Evolutionary conservation across 495 filamentous ascomycete genomes (phyloP).

Genomic region (Penicillium waksmanii): DNA sequence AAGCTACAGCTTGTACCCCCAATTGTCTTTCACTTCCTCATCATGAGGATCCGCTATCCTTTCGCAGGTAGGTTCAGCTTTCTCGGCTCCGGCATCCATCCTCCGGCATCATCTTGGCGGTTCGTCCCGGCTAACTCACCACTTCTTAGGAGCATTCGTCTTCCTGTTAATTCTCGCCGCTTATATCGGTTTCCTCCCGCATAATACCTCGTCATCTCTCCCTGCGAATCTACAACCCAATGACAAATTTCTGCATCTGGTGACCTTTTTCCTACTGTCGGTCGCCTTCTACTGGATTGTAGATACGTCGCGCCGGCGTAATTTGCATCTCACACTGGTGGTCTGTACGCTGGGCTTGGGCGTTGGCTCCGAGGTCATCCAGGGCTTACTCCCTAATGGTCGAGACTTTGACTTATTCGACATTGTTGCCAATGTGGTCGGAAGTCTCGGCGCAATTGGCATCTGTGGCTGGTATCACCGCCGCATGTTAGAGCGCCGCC

Average conservation of each 20-base stretch:
- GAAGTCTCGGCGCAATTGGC: conserved; percentile 69
- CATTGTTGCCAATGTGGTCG: conserved; percentile 84
- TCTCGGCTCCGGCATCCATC: background rate
- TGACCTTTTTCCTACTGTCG: conserved; percentile 89
- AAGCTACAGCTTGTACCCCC: background rate
- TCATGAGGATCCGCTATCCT: conserved; percentile 71
- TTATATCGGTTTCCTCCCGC: conserved; percentile 74
- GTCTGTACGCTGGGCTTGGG: conserved; percentile 75
- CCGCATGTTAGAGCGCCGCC: conserved; percentile 89
- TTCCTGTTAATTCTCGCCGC: conserved; percentile 73
- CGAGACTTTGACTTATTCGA: conserved; percentile 84
- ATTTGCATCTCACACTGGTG: conserved; percentile 80
- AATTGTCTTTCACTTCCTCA: conserved; percentile 19
- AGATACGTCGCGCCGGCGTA: conserved; percentile 84
- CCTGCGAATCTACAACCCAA: conserved; percentile 70
- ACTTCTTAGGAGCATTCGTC: conserved; percentile 65
- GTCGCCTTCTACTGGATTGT: conserved; percentile 94
- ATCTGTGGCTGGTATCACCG: conserved; percentile 90
- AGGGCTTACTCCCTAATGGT: conserved; percentile 78
- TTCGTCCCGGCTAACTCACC: conserved; percentile 15
- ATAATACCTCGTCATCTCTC: conserved; percentile 61
- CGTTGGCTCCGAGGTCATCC: conserved; percentile 83
- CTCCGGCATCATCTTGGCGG: conserved; percentile 13
- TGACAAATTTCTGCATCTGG: conserved; percentile 88
- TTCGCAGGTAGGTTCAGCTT: conserved; percentile 64